Conservation (phyloP, 805 yeast species). For the Saturnispora sanitii region DNA sequence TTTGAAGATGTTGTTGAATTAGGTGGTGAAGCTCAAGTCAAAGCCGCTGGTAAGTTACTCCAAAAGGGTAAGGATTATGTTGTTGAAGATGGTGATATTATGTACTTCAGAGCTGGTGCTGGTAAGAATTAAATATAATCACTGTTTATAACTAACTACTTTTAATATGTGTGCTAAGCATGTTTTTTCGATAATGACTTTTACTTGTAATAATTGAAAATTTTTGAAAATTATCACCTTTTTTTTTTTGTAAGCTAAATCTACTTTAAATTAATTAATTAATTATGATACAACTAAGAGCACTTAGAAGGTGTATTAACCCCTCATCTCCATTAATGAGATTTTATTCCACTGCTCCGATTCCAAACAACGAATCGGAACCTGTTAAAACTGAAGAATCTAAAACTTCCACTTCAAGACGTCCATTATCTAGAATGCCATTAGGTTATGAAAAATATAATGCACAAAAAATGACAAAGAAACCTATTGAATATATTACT, state of each 20-base stretch:
- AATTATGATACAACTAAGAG: not conserved
- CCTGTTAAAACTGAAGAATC: not conserved
- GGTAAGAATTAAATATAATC: constrained; percentile 43
- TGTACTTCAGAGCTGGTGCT: constrained; percentile 62
- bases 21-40: constrained; percentile 42
- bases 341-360: not conserved
- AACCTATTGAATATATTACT: constrained; percentile 60
- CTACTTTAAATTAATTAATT: not conserved
- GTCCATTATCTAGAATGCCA: constrained; percentile 75
- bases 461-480: constrained; percentile 22
- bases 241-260: not conserved
- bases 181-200: not conserved
- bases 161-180: not conserved
- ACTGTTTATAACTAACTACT: not conserved
- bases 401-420: constrained; percentile 16
- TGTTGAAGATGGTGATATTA: constrained; percentile 78
- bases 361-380: not conserved
- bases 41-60: constrained; percentile 47
- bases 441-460: constrained; percentile 42
- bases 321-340: not conserved
- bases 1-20: constrained; percentile 48
- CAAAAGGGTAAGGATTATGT: constrained; percentile 70
- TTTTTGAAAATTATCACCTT: not conserved
- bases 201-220: not conserved
- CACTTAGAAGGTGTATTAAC: not conserved